Percentiles rank a stretch among this genome's conserved stretches.
phyloP scores from a whole-genome alignment of 2,329 filamentous ascomycete genomes.

The Gaeumannomyces tritici region DNA sequence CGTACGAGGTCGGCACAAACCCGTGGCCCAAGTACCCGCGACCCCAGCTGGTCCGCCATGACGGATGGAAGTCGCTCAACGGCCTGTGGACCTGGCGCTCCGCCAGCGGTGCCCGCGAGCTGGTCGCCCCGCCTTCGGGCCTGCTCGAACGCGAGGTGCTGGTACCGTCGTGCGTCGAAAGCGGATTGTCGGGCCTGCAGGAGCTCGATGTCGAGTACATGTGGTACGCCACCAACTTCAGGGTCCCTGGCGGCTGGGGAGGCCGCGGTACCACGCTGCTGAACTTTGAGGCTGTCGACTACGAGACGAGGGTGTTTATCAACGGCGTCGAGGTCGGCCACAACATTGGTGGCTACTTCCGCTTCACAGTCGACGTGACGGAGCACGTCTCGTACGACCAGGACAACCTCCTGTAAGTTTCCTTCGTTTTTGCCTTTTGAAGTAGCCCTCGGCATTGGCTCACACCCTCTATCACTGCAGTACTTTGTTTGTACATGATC shows the following conservation, averaged over 20 bases:
- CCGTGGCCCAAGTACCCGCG: slow-evolving; percentile 51
- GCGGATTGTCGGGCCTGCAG: slow-evolving; percentile 36
- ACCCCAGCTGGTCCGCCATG: slow-evolving; percentile 39
- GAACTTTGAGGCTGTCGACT: slow-evolving; percentile 51
- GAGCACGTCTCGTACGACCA: slow-evolving; percentile 26
- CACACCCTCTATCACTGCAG: slow-evolving; percentile 20
- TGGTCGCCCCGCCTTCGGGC: slow-evolving; percentile 12
- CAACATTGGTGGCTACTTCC: slow-evolving; percentile 52
- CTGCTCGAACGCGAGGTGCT: slow-evolving; percentile 26
- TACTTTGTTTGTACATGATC: slow-evolving; percentile 57
- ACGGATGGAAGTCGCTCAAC: slow-evolving; percentile 46
- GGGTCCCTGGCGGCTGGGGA: slow-evolving; percentile 35
- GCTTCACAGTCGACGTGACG: slow-evolving; percentile 52
- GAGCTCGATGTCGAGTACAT: slow-evolving; percentile 28
- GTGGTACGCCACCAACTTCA: slow-evolving; percentile 42
- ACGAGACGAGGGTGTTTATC: slow-evolving; percentile 47
- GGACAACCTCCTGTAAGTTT: slow-evolving; percentile 43
- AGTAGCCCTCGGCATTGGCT: neutral
- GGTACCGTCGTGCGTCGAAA: slow-evolving; percentile 19
- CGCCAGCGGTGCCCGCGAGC: slow-evolving; percentile 14
- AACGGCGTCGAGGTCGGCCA: slow-evolving; percentile 42
- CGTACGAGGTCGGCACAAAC: slow-evolving; percentile 36
- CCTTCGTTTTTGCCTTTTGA: neutral
- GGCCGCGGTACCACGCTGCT: slow-evolving; percentile 24
- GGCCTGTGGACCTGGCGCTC: slow-evolving; percentile 47